Evolutionary conservation across 2,329 filamentous ascomycete genomes (phyloP), one percentile per base, ranked within the genome.

Genomic region (Colletotrichum endophyticum): DNA sequence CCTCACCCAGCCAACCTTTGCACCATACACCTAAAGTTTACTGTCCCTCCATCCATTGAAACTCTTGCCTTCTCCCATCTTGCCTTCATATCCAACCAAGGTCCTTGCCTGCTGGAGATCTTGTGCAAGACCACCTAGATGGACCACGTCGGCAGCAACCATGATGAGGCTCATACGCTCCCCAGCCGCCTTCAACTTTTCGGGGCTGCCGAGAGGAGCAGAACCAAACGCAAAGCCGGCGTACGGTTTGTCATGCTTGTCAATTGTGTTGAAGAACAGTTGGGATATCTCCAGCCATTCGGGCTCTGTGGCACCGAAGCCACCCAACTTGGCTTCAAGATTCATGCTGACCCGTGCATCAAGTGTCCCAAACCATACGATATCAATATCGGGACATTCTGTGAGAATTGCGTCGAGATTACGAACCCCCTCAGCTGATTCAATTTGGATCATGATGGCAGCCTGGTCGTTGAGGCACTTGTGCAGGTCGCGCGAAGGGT

Each of bases 391-490:
- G 2, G 86, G 85, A 30, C 84, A 83, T 72, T 84, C 86, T 12
- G 86, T 88, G 27, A 89, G 83, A 71, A 89, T 89, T 36, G 82
- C 85, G 77, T 89, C 87, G 19, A 89, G 85, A 79, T 89, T 88
- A 64, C 86, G 79, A 73, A 89, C 81, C 57, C 83, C 87, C 66
- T 83, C 80, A 5, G 85, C 78, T 2, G 84, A 81, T 80, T 89
- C 88, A 44, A 89, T 86, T 79, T 89, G 88, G 63, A 89, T 87
- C 81, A 88, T 86, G 76, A 89, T 80, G 64, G 88, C 87, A 1
- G 88, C 87, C 79, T 88, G 87, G 67, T 86, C 79, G 80, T 89
- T 89, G 34, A 87, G 66, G 73, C 84, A 85, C 75, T 84, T 80
- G 74, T 84, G 83, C 11, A 88, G 72, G 30, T 85, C 82, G 7